Percentiles rank a stretch among this genome's conserved stretches.
Evolutionary conservation across 371 early-diverging fungal species (phyloP).

Genomic region (Lichtheimia hyalospora): DNA sequence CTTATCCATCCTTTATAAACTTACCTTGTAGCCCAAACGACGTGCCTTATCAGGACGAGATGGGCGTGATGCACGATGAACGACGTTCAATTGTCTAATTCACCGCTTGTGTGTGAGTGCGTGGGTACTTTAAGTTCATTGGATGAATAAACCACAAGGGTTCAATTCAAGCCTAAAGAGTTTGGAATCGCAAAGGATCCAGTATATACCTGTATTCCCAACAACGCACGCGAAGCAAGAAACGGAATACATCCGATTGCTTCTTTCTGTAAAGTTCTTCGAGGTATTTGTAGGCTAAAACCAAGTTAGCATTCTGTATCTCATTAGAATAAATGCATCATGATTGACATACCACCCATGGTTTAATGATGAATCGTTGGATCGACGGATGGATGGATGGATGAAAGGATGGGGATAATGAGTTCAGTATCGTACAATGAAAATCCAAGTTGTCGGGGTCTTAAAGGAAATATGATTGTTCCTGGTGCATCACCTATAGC

Average conservation of each 20-base stretch:
- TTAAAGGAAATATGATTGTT: too few relatives aligned
- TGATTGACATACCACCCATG: constrained; percentile 10
- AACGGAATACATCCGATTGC: constrained; percentile 98
- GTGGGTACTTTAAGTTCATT: constrained; percentile 8
- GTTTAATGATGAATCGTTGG: not conserved
- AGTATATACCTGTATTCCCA: constrained; percentile 89
- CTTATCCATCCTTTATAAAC: not conserved
- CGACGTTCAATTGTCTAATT: constrained; percentile 83
- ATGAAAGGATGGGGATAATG: constrained; percentile 20
- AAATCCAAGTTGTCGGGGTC: too few relatives aligned
- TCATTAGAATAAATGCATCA: not conserved
- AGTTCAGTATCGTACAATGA: too few relatives aligned
- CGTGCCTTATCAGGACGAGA: constrained; percentile 99
- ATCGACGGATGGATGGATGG: constrained; percentile 16
- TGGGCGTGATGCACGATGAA: constrained; percentile 98
- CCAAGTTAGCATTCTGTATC: constrained; percentile 1
- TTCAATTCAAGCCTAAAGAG: constrained; percentile 9
- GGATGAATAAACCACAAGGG: constrained; percentile 5
- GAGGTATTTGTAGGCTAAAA: constrained; percentile 90
- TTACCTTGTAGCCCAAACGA: constrained; percentile 94
- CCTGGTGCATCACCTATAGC: too few relatives aligned
- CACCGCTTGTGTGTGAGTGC: constrained; percentile 3
- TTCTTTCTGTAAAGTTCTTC: constrained; percentile 98
- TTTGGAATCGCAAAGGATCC: constrained; percentile 3
- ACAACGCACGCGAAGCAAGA: constrained; percentile 96